Evolutionary conservation across 768 basidiomycete species (phyloP).

Genomic region (Agrocybe chaxingu): DNA sequence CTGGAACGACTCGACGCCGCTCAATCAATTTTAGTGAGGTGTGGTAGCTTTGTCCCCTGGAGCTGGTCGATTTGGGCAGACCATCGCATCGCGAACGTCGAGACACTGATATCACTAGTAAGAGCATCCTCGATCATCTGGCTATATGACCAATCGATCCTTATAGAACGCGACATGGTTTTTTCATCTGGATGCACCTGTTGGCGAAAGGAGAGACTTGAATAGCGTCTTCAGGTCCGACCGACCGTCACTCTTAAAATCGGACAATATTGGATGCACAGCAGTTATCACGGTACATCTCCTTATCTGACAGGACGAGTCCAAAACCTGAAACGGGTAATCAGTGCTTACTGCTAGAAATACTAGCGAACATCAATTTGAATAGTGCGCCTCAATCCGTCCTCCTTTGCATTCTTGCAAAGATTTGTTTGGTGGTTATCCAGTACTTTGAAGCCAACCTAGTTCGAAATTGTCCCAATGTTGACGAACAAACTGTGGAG

Average conservation of each 20-base stretch:
- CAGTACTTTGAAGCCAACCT: constrained; percentile 20
- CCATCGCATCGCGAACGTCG: constrained; percentile 43
- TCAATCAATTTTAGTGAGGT: constrained; percentile 51
- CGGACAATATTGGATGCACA: no score
- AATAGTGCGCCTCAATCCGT: background rate
- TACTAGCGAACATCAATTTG: background rate
- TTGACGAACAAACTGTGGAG: constrained; percentile 15
- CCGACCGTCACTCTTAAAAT: no score
- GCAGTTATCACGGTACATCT: background rate
- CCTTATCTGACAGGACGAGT: constrained; percentile 18
- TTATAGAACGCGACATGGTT: constrained; percentile 54
- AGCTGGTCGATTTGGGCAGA: constrained; percentile 65
- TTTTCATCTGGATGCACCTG: constrained; percentile 31
- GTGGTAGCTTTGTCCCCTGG: constrained; percentile 59
- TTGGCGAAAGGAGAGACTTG: no score
- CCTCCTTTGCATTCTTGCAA: constrained; percentile 23
- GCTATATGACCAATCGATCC: background rate
- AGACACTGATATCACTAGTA: constrained; percentile 49
- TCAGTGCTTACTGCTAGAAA: background rate
- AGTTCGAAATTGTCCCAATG: constrained; percentile 3
- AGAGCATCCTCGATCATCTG: constrained; percentile 13
- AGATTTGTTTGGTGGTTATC: constrained; percentile 23
- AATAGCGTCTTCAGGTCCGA: no score
- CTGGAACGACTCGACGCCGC: constrained; percentile 23
- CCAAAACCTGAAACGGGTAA: constrained; percentile 14